Evolutionary conservation across 805 yeast genomes (phyloP).

Genomic region (Candida quercuum): DNA sequence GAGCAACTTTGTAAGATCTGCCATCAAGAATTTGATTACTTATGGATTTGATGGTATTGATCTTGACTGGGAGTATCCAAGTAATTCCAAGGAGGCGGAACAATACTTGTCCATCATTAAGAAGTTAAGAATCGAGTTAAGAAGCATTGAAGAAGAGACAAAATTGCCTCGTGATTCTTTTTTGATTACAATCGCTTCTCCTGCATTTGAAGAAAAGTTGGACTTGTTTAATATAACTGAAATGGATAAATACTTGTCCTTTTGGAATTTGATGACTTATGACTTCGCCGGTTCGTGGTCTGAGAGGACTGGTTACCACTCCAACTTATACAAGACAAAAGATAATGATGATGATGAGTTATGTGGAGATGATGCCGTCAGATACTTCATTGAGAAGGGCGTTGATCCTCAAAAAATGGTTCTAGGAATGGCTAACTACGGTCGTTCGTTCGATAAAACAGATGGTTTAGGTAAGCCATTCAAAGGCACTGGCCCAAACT

Average conservation of each 20-base stretch:
- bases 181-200: conserved; percentile 68
- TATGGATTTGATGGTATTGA: conserved; percentile 87
- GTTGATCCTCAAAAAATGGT: conserved; percentile 48
- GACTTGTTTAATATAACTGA: conserved; percentile 37
- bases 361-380: conserved; percentile 45
- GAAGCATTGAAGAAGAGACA: conserved; percentile 29
- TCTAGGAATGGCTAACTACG: conserved; percentile 88
- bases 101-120: conserved; percentile 39
- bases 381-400: conserved; percentile 35
- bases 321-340: conserved; percentile 52
- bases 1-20: conserved; percentile 42
- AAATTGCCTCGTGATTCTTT: conserved; percentile 26
- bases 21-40: conserved; percentile 39
- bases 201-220: conserved; percentile 51
- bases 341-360: conserved; percentile 33
- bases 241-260: conserved; percentile 55
- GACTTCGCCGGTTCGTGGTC: conserved; percentile 86
- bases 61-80: conserved; percentile 92
- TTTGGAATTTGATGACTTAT: conserved; percentile 90
- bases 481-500: conserved; percentile 36
- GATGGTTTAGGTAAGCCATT: conserved; percentile 38
- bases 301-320: conserved; percentile 52
- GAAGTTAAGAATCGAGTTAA: conserved; percentile 34
- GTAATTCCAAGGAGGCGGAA: conserved; percentile 36
- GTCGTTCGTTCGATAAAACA: conserved; percentile 46